Conservation (phyloP, 345 rosid species). For the Eucalyptus guilfoylei region DNA sequence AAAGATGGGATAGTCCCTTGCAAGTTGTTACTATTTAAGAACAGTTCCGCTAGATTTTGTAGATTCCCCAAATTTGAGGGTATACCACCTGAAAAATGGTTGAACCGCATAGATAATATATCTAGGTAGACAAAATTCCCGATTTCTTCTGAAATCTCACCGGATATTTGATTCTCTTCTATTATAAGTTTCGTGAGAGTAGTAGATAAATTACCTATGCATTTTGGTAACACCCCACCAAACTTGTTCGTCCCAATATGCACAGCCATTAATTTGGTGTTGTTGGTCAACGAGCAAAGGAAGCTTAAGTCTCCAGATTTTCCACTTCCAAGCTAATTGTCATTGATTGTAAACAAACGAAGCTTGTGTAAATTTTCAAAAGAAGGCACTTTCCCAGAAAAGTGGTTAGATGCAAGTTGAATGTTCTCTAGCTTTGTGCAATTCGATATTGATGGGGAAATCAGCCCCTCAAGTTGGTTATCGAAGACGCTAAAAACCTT, state of each 20-base stretch:
- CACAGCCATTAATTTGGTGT: not conserved
- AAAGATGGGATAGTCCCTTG: not conserved
- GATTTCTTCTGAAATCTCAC: not conserved
- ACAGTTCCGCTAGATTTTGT: rapidly evolving
- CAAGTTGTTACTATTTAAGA: rapidly evolving
- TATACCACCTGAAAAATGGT: rapidly evolving
- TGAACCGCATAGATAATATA: rapidly evolving
- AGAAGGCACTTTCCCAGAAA: not conserved
- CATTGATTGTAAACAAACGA: rapidly evolving
- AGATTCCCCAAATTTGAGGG: not conserved
- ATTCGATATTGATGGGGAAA: too few species aligned
- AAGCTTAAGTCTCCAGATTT: not conserved
- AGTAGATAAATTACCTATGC: not conserved
- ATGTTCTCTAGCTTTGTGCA: rapidly evolving
- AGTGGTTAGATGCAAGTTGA: rapidly evolving
- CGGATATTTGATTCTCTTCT: rapidly evolving
- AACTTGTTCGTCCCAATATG: rapidly evolving
- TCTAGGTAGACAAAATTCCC: not conserved
- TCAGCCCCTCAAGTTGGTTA: too few species aligned
- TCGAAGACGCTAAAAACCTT: rapidly evolving
- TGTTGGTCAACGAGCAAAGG: not conserved
- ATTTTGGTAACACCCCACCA: not conserved
- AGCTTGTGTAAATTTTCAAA: rapidly evolving
- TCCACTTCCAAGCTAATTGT: not conserved
- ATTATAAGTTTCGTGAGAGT: rapidly evolving